Base-by-base conservation (phyloP, 2,329 filamentous ascomycete genomes). In the Parasarocladium wereldwijsianum region DNA sequence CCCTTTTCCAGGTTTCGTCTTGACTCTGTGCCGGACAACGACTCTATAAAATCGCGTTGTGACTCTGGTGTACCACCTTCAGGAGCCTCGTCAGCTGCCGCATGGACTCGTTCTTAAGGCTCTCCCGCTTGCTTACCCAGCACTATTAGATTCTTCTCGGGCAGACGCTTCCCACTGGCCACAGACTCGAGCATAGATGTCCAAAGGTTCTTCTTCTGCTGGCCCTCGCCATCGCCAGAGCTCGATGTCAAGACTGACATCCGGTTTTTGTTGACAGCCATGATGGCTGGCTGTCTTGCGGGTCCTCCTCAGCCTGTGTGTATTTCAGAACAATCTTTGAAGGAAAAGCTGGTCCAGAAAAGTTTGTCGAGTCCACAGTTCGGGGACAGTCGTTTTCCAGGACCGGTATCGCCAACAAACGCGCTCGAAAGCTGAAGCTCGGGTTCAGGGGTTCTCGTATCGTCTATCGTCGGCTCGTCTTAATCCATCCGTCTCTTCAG, bases 191-290 rank as follows among this genome's bases (percentile, higher is more conserved):
- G 66, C 79, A 94, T 83, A 25, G 83, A 85, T 36, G 80, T 86
- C 87, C 87, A 94, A 55, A 94, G 76, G 50, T 93, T 83, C 56
- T 82, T 83, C 59, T 83, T 86, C 39, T 77, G 76, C 43, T 80
- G 76, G 54, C 19, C 62, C 28, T 71, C 70, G 34, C 62, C 60
- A n/a, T 55, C 52, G 36, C 64, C 64, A 39, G 61, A 72, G 40
- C 55, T 66, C 42, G 57, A 57, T 37, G 66, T 75, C 56, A 66
- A 70, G 45, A 60, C 71, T 35, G 69, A 73, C 47, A 62, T 58
- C 42, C 68, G 60, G 47, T 71, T 70, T 37, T 58, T 52, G 46
- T 59, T 66, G 42, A 55, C 51, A 43, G 63, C 57, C 63, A 69
- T 70, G 49, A 40, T 36, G n/a, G n/a, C n/a, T n/a, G n/a, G n/a